Conservation (phyloP, 2,329 filamentous ascomycete species). For the Colletotrichum karsti region DNA sequence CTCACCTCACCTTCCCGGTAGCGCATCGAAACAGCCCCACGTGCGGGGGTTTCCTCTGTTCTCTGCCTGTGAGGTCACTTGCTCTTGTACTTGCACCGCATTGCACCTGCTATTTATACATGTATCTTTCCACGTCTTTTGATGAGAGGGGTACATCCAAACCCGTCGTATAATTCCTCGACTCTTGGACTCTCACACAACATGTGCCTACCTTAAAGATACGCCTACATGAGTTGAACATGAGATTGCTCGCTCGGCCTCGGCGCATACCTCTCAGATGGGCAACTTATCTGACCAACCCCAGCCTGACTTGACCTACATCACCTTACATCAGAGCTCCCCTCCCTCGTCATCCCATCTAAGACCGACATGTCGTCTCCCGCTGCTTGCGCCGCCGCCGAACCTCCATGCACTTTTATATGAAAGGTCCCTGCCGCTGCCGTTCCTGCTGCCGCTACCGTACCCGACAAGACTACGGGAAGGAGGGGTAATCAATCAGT, state of each 20-base stretch:
- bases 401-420: not conserved
- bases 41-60: constrained; percentile 13
- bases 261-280: not conserved
- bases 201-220: too few species aligned
- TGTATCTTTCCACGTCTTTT: too few species aligned
- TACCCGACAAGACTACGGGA: not conserved
- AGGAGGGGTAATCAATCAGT: not conserved
- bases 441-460: not conserved
- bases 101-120: not conserved
- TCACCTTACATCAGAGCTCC: not conserved
- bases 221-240: not conserved
- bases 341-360: not conserved
- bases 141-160: too few species aligned
- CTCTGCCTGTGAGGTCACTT: too few species aligned
- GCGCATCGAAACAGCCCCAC: constrained; percentile 30
- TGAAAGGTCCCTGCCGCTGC: constrained; percentile 7
- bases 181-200: too few species aligned
- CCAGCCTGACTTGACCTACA: not conserved
- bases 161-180: too few species aligned
- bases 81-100: not conserved
- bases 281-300: not conserved
- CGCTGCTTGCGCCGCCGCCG: not conserved
- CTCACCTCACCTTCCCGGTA: constrained; percentile 28
- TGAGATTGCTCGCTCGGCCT: not conserved
- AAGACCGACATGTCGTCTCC: not conserved